Evolutionary conservation across 164 flowering plant species (phyloP), one percentile per base, ranked within the genome.

Genomic region (Aristolochia californica): DNA sequence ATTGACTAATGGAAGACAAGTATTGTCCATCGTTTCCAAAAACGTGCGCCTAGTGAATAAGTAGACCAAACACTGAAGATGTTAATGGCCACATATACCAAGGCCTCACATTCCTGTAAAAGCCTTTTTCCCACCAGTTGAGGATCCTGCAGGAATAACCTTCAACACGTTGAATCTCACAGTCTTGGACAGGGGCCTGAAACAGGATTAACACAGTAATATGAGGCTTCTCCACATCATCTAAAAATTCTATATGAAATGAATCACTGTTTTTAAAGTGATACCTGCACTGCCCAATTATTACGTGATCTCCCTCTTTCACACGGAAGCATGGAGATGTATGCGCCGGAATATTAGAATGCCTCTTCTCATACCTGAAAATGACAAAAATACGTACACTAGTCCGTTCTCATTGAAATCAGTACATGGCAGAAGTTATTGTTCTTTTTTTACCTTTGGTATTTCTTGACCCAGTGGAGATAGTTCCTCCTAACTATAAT

Each of bases 161-260:
- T 81, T 83, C 67, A 83, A 59, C 12, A 81, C 88, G 59, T 83
- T 83, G 69, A 83, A 81, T 68, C 85, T 70, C 60, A 81, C 83
- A 0, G 85, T 83, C 77, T 83, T 83, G n/a, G 85, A 83, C 68
- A 78, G 64, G 26, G 85, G 83, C 77, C 81, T 81, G 78, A 18
- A 56, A 10, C n/a, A 11, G 23, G 18, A 5, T 26, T 24, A 20
- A 56, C 18, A 16, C 5, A 47, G 8, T 8, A 58, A 16, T 15
- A 43, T 22, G 5, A 27, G 43, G 57, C 20, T 27, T 54, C 15
- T 34, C 40, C 40, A 28, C 2, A 34, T 12, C 40, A 8, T 5
- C 40, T 5, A 34, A 4, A 34, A 8, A 34, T 34, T 34, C 40
- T 7, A 34, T 12, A 34, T 7, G 3, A 28, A 28, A 28, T 34